Conservation (phyloP, 768 basidiomycete species). For the Epithele typhae region DNA sequence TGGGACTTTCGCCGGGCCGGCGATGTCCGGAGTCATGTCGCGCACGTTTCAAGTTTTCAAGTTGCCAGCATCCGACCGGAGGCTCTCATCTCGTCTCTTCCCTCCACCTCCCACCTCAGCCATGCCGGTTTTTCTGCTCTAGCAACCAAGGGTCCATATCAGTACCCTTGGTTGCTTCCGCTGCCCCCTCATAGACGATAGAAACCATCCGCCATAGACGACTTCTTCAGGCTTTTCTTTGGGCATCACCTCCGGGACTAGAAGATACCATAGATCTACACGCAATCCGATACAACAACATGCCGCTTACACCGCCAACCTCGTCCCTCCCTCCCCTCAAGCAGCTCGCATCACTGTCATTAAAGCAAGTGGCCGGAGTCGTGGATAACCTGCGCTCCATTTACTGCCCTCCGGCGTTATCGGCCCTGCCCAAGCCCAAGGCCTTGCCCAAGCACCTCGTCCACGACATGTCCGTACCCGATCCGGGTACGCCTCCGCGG, state of each 20-base stretch:
- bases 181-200: conserved; percentile 19
- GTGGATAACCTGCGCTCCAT: conserved; percentile 43
- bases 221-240: background rate
- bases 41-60: conserved; percentile 7
- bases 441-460: conserved; percentile 24
- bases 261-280: conserved; percentile 3
- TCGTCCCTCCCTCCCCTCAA: conserved; percentile 55
- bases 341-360: conserved; percentile 32
- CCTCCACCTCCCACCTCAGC: conserved; percentile 14
- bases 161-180: conserved; percentile 32
- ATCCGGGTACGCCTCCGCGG: conserved; percentile 77
- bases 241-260: no score
- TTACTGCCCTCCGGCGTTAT: conserved; percentile 42
- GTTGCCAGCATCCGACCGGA: background rate
- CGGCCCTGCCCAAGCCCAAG: conserved; percentile 18
- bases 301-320: conserved; percentile 34
- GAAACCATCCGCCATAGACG: conserved; percentile 26
- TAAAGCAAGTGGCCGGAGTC: conserved; percentile 34
- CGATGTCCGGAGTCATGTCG: conserved; percentile 12
- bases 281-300: background rate
- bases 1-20: conserved; percentile 14
- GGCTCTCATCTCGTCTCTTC: conserved; percentile 4
- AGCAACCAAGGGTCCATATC: conserved; percentile 42
- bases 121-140: conserved; percentile 53
- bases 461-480: conserved; percentile 46